Percentiles rank a stretch among this genome's conserved stretches.
These are phyloP conservation scores for Scleroderma bovista DNA, from an alignment of 768 basidiomycete species.

Conservation along the genomic window DNA sequence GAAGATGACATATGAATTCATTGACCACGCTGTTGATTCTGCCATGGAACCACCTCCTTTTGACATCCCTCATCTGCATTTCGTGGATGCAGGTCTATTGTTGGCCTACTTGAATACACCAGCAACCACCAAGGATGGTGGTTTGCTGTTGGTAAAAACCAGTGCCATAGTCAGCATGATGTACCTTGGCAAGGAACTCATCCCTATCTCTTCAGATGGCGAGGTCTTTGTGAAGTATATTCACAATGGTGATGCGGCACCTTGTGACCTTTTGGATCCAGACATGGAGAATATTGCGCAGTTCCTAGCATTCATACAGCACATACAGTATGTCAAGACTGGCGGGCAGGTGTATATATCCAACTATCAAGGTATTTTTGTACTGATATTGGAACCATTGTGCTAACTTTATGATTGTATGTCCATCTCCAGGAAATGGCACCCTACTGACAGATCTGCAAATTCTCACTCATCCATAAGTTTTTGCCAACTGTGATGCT, in stretches of 20 bases:
- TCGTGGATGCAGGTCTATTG: too few relatives aligned
- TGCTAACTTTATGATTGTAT: too few relatives aligned
- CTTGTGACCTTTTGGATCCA: background rate
- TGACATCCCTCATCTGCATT: conserved; percentile 3
- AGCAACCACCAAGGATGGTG: background rate
- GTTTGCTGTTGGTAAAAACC: background rate
- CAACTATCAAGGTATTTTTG: too few relatives aligned
- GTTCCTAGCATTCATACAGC: background rate
- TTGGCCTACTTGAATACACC: background rate
- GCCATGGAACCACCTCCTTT: background rate
- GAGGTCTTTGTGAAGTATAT: too few relatives aligned
- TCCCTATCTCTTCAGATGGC: too few relatives aligned
- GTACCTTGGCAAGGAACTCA: background rate
- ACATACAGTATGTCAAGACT: too few relatives aligned
- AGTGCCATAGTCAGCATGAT: background rate
- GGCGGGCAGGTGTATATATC: too few relatives aligned
- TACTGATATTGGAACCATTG: too few relatives aligned
- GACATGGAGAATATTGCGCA: background rate
- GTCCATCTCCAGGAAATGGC: too few relatives aligned
- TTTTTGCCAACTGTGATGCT: too few relatives aligned
- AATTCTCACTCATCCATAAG: too few relatives aligned
- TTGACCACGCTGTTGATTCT: background rate
- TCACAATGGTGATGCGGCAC: background rate
- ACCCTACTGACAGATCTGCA: too few relatives aligned
- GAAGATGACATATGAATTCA: conserved; percentile 3